phyloP scores from a whole-genome alignment of 2,329 filamentous ascomycete genomes.

The Colletotrichum sp. region DNA sequence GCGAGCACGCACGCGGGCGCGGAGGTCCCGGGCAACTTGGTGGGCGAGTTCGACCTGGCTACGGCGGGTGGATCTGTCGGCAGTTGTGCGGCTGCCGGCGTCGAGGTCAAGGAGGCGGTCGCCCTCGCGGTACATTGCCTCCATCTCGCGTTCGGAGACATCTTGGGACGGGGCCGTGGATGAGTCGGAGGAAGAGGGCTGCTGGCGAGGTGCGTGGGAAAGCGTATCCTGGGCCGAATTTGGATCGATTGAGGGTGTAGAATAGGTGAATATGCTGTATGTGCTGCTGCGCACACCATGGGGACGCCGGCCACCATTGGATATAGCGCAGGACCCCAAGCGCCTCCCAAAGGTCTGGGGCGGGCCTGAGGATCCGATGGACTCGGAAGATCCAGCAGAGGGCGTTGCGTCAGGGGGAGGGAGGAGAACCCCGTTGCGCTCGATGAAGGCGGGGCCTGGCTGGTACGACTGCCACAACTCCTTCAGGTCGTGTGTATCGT shows the following conservation, averaged over 20 bases:
- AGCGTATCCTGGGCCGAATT: not conserved
- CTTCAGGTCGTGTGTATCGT: not conserved
- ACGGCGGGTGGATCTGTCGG: not conserved
- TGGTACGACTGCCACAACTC: not conserved
- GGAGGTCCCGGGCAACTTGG: not conserved
- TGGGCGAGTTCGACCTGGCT: not conserved
- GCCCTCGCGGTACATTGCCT: not conserved
- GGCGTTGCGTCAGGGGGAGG: not conserved
- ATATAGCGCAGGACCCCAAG: not conserved
- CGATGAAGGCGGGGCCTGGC: not conserved
- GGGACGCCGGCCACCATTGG: not conserved
- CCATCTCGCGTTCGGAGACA: not conserved
- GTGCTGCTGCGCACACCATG: not conserved
- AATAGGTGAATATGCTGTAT: not conserved
- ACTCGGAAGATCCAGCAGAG: not conserved
- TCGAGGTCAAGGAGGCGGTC: not conserved
- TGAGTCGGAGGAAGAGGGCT: not conserved
- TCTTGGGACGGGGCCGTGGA: not conserved
- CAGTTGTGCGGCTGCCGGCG: accelerated
- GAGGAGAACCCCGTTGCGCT: not conserved
- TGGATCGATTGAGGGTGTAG: not conserved
- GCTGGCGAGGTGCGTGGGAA: not conserved
- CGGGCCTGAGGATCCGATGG: not conserved
- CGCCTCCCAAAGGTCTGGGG: not conserved
- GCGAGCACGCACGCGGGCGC: not conserved